phyloP scores from a whole-genome alignment of 2,329 filamentous ascomycete species.

The Colletotrichum horii region DNA sequence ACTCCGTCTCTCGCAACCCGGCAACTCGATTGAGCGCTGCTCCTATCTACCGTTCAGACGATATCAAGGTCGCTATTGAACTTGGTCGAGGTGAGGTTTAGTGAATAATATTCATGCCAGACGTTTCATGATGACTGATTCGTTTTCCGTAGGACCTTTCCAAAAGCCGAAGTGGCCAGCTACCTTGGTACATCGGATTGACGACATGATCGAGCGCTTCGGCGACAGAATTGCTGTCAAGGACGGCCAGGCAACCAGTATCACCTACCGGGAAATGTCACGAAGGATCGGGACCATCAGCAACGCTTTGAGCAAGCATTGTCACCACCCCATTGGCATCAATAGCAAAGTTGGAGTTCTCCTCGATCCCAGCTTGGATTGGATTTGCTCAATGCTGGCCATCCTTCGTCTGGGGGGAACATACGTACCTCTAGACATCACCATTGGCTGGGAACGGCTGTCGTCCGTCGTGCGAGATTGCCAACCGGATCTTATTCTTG shows the following conservation, averaged over 20 bases:
- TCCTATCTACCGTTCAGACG: not conserved
- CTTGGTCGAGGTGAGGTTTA: not conserved
- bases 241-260: not conserved
- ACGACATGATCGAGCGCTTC: not conserved
- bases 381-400: slow-evolving; percentile 42
- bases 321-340: slow-evolving; percentile 18
- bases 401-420: slow-evolving; percentile 41
- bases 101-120: not conserved
- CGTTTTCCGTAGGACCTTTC: not conserved
- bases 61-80: not conserved
- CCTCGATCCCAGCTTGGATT: slow-evolving; percentile 38
- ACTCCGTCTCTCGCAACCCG: not conserved
- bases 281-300: not conserved
- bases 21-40: not conserved
- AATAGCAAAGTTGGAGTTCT: slow-evolving; percentile 40
- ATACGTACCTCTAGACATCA: slow-evolving; percentile 46
- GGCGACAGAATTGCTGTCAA: not conserved
- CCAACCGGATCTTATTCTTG: slow-evolving; percentile 28
- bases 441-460: slow-evolving; percentile 33
- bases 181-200: not conserved
- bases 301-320: not conserved
- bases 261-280: not conserved
- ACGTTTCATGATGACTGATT: rapidly evolving
- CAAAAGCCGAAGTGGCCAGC: not conserved
- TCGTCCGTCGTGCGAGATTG: slow-evolving; percentile 31